A percentile compares a stretch with the other conserved stretches of the same genome.
These are phyloP conservation scores for Neurospora sp. DNA, from an alignment of 495 filamentous ascomycete species.

Conservation along the genomic window DNA sequence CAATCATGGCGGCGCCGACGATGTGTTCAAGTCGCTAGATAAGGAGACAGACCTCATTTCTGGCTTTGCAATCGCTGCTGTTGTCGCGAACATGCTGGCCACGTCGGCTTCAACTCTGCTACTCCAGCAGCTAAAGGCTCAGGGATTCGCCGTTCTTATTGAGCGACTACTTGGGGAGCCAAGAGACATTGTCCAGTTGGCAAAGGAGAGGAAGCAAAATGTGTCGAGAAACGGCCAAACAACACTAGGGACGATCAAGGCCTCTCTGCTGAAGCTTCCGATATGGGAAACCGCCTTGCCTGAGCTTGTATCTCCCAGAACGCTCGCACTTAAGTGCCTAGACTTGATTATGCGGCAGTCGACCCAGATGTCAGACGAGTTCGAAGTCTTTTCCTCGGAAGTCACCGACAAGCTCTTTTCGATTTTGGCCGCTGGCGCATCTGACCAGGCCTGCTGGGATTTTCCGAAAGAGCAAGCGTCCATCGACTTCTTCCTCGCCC, in stretches of 20 bases:
- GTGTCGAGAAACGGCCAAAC: conserved; percentile 52
- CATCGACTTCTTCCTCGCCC: conserved; percentile 28
- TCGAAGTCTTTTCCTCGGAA: conserved; percentile 40
- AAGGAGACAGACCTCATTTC: conserved; percentile 46
- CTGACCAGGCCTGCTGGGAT: conserved; percentile 23
- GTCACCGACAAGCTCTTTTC: conserved; percentile 42
- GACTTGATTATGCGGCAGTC: conserved; percentile 49
- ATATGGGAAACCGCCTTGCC: conserved; percentile 49
- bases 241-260: conserved; percentile 42
- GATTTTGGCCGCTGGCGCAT: conserved; percentile 31
- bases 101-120: conserved; percentile 40
- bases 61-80: conserved; percentile 46
- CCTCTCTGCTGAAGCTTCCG: conserved; percentile 35
- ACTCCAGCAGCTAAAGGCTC: conserved; percentile 38
- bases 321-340: conserved; percentile 53
- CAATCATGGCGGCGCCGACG: conserved; percentile 60
- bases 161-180: conserved; percentile 40
- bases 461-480: conserved; percentile 22
- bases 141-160: conserved; percentile 42
- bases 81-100: conserved; percentile 45
- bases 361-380: conserved; percentile 35
- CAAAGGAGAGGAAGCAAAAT: conserved; percentile 56
- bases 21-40: conserved; percentile 48
- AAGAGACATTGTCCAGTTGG: conserved; percentile 42
- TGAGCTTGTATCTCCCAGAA: conserved; percentile 46